phyloP scores from a whole-genome alignment of 768 basidiomycete species.

The Cyclocybe aegerita region DNA sequence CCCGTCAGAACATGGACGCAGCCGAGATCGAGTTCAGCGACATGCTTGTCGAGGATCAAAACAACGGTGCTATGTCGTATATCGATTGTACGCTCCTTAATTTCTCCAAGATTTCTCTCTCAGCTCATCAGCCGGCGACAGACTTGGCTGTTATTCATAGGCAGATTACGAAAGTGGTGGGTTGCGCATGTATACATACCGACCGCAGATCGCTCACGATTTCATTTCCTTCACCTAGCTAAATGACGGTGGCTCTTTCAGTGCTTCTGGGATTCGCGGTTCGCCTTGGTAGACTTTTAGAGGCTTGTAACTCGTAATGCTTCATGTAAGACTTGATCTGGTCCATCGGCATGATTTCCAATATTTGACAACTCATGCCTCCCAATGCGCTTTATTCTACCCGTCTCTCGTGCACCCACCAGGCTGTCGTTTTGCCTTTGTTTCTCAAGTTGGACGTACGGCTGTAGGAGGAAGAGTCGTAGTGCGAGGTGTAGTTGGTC shows the following conservation, averaged over 20 bases:
- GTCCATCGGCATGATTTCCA: neutral
- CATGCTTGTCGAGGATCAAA: conserved; percentile 95
- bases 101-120: neutral
- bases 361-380: neutral
- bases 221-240: conserved; percentile 24
- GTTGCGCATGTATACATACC: conserved; percentile 13
- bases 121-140: conserved; percentile 17
- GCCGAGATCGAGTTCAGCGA: conserved; percentile 95
- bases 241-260: conserved; percentile 37
- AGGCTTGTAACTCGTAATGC: neutral
- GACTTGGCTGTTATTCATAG: conserved; percentile 50
- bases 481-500: too few relatives aligned
- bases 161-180: conserved; percentile 48
- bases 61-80: conserved; percentile 94
- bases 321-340: neutral
- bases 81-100: conserved; percentile 66
- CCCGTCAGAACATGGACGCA: conserved; percentile 91
- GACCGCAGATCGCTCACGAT: neutral
- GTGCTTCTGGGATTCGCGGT: conserved; percentile 32
- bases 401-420: too few relatives aligned
- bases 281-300: conserved; percentile 40
- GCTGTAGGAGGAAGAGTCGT: too few relatives aligned
- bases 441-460: too few relatives aligned
- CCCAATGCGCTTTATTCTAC: too few relatives aligned
- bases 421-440: too few relatives aligned